These are phyloP conservation scores for Phellopilus nigrolimitatus DNA, from an alignment of 1,284 basidiomycete genomes.

Conservation along the genomic window DNA sequence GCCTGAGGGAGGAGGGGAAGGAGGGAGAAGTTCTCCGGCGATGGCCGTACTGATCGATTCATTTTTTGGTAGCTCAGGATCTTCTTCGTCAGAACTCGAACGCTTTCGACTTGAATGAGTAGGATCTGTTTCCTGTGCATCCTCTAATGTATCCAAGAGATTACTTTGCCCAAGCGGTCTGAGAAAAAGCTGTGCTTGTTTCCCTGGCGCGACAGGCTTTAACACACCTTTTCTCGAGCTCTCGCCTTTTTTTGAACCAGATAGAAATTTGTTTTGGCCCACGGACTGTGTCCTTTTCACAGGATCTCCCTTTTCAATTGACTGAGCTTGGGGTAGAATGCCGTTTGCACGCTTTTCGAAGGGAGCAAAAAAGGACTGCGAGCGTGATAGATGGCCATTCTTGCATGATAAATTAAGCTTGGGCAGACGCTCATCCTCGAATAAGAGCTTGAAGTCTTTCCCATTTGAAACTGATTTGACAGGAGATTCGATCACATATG, in stretches of 20 bases:
- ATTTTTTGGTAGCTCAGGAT: background rate
- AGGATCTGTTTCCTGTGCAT: background rate
- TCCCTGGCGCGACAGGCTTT: background rate
- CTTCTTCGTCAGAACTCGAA: constrained; percentile 7
- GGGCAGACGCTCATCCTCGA: constrained; percentile 45
- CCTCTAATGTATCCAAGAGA: background rate
- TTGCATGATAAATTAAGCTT: constrained; percentile 26
- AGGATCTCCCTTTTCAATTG: background rate
- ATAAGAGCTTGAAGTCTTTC: constrained; percentile 61
- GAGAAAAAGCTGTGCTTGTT: background rate
- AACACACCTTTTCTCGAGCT: background rate
- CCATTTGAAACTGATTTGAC: constrained; percentile 51
- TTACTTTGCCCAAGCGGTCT: background rate
- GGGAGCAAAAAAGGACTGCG: background rate
- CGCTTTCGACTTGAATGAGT: constrained; percentile 1
- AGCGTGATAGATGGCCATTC: background rate
- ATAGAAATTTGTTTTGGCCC: background rate
- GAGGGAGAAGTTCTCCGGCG: constrained; percentile 41
- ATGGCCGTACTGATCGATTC: background rate
- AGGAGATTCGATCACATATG: constrained; percentile 65
- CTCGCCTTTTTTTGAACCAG: background rate
- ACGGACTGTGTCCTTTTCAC: background rate
- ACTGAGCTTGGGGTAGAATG: background rate
- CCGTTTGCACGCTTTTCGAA: background rate
- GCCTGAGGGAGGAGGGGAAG: constrained; percentile 60